These are phyloP conservation scores for Paracamarosporium sp. DNA, from an alignment of 2,329 filamentous ascomycete genomes.

Conservation along the genomic window DNA sequence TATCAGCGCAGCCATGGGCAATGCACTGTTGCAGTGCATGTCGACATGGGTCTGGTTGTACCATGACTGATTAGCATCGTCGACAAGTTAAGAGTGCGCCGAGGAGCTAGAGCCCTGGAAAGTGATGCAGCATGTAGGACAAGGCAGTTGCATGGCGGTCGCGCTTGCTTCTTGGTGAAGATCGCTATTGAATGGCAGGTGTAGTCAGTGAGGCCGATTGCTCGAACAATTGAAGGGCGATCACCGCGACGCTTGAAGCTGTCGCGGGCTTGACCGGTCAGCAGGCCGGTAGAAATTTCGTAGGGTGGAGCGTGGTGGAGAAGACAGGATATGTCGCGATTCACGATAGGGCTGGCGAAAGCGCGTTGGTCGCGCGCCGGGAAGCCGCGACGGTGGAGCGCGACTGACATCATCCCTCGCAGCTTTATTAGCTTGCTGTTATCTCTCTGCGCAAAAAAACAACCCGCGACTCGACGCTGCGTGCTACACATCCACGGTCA, in stretches of 20 bases:
- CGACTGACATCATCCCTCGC: constrained; percentile 16
- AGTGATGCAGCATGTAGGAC: not conserved
- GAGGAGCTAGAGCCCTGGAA: too few species aligned
- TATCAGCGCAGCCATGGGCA: too few species aligned
- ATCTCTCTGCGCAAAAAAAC: not conserved
- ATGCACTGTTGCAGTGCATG: too few species aligned
- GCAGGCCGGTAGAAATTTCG: not conserved
- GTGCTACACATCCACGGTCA: not conserved
- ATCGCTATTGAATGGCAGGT: not conserved
- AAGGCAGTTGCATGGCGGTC: not conserved
- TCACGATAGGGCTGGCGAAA: constrained; percentile 4
- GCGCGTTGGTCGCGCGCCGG: constrained; percentile 3
- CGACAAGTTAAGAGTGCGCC: too few species aligned
- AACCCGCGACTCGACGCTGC: not conserved
- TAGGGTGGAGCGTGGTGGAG: not conserved
- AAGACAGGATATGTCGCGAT: not conserved
- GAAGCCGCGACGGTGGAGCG: not conserved
- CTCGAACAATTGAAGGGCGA: not conserved
- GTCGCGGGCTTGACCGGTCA: not conserved
- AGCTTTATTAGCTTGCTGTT: not conserved
- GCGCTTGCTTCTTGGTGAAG: not conserved
- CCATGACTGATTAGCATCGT: too few species aligned
- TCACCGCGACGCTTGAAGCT: not conserved
- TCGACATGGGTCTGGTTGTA: too few species aligned
- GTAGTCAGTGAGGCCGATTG: not conserved